Evolutionary conservation across 805 yeast species (phyloP), one percentile per base, ranked within the genome.

Genomic region (Babjeviella inositovora): DNA sequence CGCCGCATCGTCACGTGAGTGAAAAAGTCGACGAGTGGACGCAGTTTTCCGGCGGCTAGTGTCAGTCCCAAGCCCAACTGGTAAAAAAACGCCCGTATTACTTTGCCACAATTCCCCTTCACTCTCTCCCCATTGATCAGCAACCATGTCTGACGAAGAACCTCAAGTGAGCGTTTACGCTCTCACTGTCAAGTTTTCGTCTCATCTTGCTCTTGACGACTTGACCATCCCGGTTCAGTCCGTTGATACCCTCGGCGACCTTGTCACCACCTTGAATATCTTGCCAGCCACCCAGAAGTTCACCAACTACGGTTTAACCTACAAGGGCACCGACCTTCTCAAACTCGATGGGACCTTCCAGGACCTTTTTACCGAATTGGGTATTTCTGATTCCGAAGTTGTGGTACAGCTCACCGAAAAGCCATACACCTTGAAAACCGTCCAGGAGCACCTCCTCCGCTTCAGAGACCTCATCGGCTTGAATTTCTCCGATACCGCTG

Each of bases 391-490:
- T 7, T 37, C 37, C 10, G 38, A 38, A 12, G 35, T 67, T n/a
- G 32, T 40, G 1, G 40, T 79, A 23, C 46, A 42, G 10, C 42
- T 79, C 30, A 56, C 47, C 18, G 65, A 65, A 27, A 61, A 57
- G 25, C 53, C 72, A 2, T 80, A 80, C 52, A 70, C 60, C 28
- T 71, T 66, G 40, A 54, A 61, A 20, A 51, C 60, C 15, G 71
- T 77, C 14, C 52, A 68, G 29, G 64, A 62, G 14, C 93, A 82
- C 43, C 42, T 81, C 19, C 42, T 51, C 23, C 65, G 65, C 28
- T 62, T 71, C 23, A 66, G 92, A 41, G 82, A 72, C 26, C 50
- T 56, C 23, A 55, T 64, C 19, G 72, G 69, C 4, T 50, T 72
- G 32, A 62, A 60, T 8, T 44, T 60, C 17, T 38, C 42, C 24